Conservation (phyloP, 257 asterid genomes). For the Solanum chiquidenum region DNA sequence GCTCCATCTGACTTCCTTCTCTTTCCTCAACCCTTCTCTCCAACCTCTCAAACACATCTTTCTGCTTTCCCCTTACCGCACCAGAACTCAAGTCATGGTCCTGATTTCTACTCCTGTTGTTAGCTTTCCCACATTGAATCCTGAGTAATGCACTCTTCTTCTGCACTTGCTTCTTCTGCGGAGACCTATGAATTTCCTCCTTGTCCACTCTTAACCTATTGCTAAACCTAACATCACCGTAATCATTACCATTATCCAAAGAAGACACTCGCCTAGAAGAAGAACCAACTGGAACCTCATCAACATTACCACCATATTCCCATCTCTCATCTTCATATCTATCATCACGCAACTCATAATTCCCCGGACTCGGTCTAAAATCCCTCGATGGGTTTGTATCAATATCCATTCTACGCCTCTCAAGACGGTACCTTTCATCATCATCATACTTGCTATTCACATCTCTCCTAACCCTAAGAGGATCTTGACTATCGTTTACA, state of each 20-base stretch:
- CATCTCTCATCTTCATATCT: constrained; percentile 23
- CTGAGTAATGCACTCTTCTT: constrained; percentile 40
- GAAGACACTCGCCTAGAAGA: constrained; percentile 10
- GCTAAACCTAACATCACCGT: constrained; percentile 38
- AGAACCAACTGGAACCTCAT: constrained; percentile 11
- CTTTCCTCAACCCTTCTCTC: constrained; percentile 27
- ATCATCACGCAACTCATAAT: constrained; percentile 11
- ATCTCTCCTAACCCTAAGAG: constrained; percentile 7
- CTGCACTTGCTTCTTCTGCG: constrained; percentile 34
- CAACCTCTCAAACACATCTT: constrained; percentile 11
- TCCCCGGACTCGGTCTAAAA: neutral
- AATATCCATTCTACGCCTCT: neutral
- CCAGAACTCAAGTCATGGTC: constrained; percentile 14
- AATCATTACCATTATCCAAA: constrained; percentile 14
- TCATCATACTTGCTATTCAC: neutral
- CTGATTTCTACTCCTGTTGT: constrained; percentile 24
- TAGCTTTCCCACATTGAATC: constrained; percentile 37
- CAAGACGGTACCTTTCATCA: neutral
- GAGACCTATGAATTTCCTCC: constrained; percentile 23
- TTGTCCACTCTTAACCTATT: constrained; percentile 23
- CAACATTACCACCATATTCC: constrained; percentile 9
- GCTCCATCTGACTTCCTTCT: constrained; percentile 60
- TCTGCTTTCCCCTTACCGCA: constrained; percentile 30
- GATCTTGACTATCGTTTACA: neutral
- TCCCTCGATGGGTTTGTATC: neutral